Evolutionary conservation across 164 flowering plant genomes (phyloP), one percentile per base, ranked within the genome.

Genomic region (Kingdonia uniflora): DNA sequence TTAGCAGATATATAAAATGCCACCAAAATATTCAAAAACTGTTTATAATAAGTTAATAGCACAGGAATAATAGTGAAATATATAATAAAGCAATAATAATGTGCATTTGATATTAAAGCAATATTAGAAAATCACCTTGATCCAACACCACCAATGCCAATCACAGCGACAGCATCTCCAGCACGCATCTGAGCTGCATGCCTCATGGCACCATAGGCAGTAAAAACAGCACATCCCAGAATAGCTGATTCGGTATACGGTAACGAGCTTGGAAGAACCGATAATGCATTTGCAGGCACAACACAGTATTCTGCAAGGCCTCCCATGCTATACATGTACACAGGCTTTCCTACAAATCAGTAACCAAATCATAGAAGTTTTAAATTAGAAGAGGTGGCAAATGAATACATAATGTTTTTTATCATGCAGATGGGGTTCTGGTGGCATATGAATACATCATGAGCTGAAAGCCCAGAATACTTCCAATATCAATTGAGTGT

Each of bases 301-400:
- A 94, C 95, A 71, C 97, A 86, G 59, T 78, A 94, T 58, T 94
- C 99, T 49, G 99, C 95, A 21, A 94, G 76, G 20, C 99, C 97
- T 59, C 99, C 99, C 97, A 89, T 94, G 59, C 99, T 89, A 59
- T 94, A 89, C 99, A 94, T 94, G 70, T 66, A 94, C 8, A 81
- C 85, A 11, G 97, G 96, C 52, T 82, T 81, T 51, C 90, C 97
- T 94, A 55, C 72, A 75, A 0, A 29, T 29, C 26, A 47, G 11
- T 17, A 44, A 56, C 56, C 38, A 47, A 13, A 54, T n/a, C 44
- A 55, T 37, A 54, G 19, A 13, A 43, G 0, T 52, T 41, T 39
- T 38, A 11, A 20, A 44, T 11, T 44, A 7, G 15, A 45, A 45
- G 23, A 45, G 22, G 22, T 45, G 47, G 4, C 45, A 42, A 17